Evolutionary conservation across 164 flowering plant species (phyloP), one percentile per base, ranked within the genome.

Genomic region (Aristolochia fimbriata): DNA sequence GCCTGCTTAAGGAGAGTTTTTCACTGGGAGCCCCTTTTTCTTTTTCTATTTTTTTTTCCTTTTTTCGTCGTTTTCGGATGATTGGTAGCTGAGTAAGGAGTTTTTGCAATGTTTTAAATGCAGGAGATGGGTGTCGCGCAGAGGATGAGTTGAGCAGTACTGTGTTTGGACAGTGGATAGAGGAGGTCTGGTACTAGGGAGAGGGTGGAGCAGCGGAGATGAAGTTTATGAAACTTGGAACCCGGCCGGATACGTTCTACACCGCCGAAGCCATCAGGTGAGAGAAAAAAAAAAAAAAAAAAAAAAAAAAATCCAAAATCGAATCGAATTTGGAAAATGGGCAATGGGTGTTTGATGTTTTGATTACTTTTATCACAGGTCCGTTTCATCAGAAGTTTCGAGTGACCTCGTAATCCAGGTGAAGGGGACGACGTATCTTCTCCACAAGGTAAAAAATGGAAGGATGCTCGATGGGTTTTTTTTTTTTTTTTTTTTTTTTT

Each of bases 211-310:
- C 51, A 46, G 31, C 48, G 77, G 78, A 64, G 64, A 93, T 93
- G 99, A 93, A 93, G 92, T 93, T 84, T 60, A 93, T 93, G 99
- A 88, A 93, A 68, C 87, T 93, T 57, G 99, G 99, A 62, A 86
- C 88, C 66, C 81, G 94, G 57, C 94, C 99, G 4, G 99, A 93
- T 65, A 86, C 96, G 61, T 93, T 93, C 79, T 78, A 80, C 68
- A 83, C 93, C 22, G 61, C 82, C 12, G 96, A 87, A 47, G 81
- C 87, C 63, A 87, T 88, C 27, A 93, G 99, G 98, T 90, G 70
- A 64, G 69, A n/a, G n/a, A n/a, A n/a, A n/a, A n/a, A n/a, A n/a
- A n/a, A n/a, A n/a, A n/a, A n/a, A n/a, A n/a, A n/a, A n/a, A n/a
- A n/a, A n/a, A n/a, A n/a, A n/a, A n/a, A n/a, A n/a, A n/a, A 52